phyloP scores from a whole-genome alignment of 805 yeast genomes.

The Zygoascus biomembranicola region DNA sequence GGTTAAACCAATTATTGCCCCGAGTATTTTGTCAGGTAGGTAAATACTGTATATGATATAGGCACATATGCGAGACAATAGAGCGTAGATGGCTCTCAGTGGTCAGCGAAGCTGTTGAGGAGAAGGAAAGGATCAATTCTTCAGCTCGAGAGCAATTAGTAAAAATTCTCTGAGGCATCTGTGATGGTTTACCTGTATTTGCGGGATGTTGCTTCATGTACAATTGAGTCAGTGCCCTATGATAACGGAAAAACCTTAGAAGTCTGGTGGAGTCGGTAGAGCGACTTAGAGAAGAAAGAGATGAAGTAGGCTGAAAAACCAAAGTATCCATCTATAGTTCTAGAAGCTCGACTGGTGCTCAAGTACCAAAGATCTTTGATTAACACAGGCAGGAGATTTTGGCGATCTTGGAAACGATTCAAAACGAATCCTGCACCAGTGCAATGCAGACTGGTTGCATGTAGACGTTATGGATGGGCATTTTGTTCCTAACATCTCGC shows the following conservation, averaged over 20 bases:
- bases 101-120: neutral
- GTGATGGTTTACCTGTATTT: too few relatives aligned
- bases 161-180: too few relatives aligned
- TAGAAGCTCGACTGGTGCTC: neutral
- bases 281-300: too few relatives aligned
- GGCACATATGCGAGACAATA: too few relatives aligned
- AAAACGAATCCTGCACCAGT: constrained; percentile 60
- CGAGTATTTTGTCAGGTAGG: constrained; percentile 77
- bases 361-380: neutral
- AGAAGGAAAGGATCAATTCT: too few relatives aligned
- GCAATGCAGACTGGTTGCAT: constrained; percentile 92
- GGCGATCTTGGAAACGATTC: constrained; percentile 85
- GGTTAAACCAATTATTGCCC: constrained; percentile 52
- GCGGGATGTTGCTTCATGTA: too few relatives aligned
- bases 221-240: too few relatives aligned
- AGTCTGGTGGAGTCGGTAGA: neutral
- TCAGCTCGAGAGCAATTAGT: too few relatives aligned
- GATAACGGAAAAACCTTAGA: too few relatives aligned
- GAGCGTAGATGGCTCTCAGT: neutral
- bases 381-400: constrained; percentile 46
- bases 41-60: neutral
- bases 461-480: constrained; percentile 98
- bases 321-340: too few relatives aligned
- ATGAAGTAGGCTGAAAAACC: too few relatives aligned
- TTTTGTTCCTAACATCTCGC: constrained; percentile 91